These are phyloP conservation scores for Glycine latifolia DNA, from an alignment of 306 rosid species.

Conservation along the genomic window DNA sequence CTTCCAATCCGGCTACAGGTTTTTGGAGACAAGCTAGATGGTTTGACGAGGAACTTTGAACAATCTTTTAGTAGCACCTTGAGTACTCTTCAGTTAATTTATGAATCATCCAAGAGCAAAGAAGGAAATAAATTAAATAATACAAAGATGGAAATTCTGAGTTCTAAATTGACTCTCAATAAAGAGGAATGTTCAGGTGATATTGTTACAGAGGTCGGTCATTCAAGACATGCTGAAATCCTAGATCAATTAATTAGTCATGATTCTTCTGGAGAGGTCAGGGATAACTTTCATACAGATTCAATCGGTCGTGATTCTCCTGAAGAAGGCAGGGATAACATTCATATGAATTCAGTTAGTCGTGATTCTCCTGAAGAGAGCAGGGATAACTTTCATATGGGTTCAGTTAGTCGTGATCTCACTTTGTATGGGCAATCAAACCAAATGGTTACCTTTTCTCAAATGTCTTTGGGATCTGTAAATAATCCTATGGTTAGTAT, in stretches of 20 bases:
- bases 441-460: constrained; percentile 55
- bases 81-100: constrained; percentile 75
- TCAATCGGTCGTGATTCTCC: constrained; percentile 40
- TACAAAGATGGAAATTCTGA: constrained; percentile 40
- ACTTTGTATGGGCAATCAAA: constrained; percentile 54
- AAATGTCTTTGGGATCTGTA: constrained; percentile 45
- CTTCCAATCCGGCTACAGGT: constrained; percentile 65
- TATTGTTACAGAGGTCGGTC: constrained; percentile 48
- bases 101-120: constrained; percentile 54
- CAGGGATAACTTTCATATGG: constrained; percentile 47
- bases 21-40: constrained; percentile 74
- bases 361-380: constrained; percentile 52
- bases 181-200: constrained; percentile 50
- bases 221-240: constrained; percentile 40
- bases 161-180: constrained; percentile 44
- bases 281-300: constrained; percentile 48
- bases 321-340: constrained; percentile 49
- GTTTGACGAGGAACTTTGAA: constrained; percentile 79
- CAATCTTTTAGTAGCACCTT: constrained; percentile 82
- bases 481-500: constrained; percentile 48
- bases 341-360: constrained; percentile 46
- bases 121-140: constrained; percentile 45
- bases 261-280: constrained; percentile 46
- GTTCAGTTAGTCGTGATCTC: constrained; percentile 53
- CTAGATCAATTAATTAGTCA: constrained; percentile 44